Percentiles rank a stretch among this genome's conserved stretches.
Conservation (phyloP, 257 asterid genomes). For the Nicotiana undulata region DNA sequence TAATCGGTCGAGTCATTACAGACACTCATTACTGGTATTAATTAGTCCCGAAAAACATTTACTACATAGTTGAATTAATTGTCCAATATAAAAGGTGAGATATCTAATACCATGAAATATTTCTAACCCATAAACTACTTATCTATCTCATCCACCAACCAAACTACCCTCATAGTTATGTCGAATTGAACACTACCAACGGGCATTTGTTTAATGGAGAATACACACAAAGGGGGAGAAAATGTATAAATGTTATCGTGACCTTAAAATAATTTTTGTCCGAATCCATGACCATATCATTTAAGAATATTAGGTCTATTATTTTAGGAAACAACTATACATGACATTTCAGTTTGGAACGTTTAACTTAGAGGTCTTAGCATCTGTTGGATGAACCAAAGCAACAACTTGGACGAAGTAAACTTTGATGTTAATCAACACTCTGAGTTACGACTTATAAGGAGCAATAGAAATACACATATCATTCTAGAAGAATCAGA, state of each 20-base stretch:
- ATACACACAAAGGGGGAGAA: not conserved
- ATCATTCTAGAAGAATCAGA: not conserved
- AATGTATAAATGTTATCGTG: not conserved
- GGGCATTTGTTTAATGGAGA: not conserved
- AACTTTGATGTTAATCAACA: not conserved
- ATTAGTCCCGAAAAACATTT: no score
- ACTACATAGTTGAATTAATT: no score
- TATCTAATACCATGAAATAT: no score
- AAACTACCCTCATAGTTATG: no score
- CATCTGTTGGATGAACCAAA: not conserved
- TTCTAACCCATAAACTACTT: no score
- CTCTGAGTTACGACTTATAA: not conserved
- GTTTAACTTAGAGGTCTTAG: not conserved
- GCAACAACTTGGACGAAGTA: constrained; percentile 1
- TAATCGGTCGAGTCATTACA: no score
- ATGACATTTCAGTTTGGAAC: not conserved
- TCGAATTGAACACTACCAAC: not conserved
- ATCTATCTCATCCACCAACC: no score
- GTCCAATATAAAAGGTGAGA: no score
- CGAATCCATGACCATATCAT: not conserved
- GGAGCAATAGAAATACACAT: not conserved
- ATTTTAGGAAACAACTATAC: not conserved
- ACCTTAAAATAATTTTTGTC: not conserved
- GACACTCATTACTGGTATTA: no score
- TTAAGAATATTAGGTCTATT: not conserved